These are phyloP conservation scores for Claviceps purpurea DNA, from an alignment of 2,329 filamentous ascomycete species.

Conservation along the genomic window DNA sequence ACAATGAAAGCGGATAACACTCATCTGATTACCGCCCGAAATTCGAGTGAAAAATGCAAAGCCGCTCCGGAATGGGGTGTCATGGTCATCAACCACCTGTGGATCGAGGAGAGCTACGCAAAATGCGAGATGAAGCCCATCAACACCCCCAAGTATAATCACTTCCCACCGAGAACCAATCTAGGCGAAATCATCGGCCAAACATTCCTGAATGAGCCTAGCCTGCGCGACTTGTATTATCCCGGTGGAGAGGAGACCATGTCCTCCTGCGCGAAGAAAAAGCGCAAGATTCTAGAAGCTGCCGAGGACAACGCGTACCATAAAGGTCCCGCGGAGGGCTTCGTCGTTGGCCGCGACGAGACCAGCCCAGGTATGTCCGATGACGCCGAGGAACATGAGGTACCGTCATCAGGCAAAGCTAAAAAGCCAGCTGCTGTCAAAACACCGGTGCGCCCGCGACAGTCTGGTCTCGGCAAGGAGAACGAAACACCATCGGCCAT, in stretches of 20 bases:
- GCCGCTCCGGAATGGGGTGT: constrained; percentile 90
- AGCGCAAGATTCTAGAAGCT: constrained; percentile 35
- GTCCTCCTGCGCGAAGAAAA: constrained; percentile 30
- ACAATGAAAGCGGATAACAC: constrained; percentile 93
- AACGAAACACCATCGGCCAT: constrained; percentile 62
- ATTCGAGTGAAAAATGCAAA: constrained; percentile 81
- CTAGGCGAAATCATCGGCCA: constrained; percentile 86
- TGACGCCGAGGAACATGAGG: constrained; percentile 21
- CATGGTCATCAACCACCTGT: constrained; percentile 82
- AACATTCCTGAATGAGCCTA: constrained; percentile 58
- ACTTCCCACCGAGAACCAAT: constrained; percentile 83
- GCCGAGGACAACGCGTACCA: constrained; percentile 37
- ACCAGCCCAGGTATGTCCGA: constrained; percentile 33
- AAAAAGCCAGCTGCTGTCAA: constrained; percentile 8
- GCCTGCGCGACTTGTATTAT: constrained; percentile 54
- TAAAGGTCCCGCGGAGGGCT: constrained; percentile 32
- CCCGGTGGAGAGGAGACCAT: constrained; percentile 42
- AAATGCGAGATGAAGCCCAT: constrained; percentile 66
- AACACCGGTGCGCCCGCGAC: constrained; percentile 29
- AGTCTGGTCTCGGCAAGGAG: constrained; percentile 55
- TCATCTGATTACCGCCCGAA: constrained; percentile 83
- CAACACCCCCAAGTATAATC: constrained; percentile 62
- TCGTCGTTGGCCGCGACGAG: constrained; percentile 28
- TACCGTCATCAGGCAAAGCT: constrained; percentile 16
- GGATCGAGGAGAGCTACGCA: constrained; percentile 95